Evolutionary conservation across 2,329 filamentous ascomycete genomes (phyloP).

Genomic region (Pseudopithomyces chartarum): DNA sequence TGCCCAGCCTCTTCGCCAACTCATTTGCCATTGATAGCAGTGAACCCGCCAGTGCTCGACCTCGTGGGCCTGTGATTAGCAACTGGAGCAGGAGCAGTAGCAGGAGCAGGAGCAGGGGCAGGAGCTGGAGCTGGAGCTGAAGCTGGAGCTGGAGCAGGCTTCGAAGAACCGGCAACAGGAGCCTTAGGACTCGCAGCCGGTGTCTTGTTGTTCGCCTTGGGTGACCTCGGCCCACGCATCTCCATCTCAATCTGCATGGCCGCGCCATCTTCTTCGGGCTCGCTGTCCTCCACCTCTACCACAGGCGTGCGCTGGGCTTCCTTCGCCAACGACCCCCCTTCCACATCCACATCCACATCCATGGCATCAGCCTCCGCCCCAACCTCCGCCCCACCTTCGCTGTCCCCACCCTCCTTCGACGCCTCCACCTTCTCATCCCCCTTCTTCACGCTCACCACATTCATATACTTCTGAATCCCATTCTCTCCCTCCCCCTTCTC

Average conservation of each 20-base stretch:
- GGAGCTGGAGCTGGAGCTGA: conserved; percentile 2
- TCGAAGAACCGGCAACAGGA: background rate
- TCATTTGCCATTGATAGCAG: conserved; percentile 35
- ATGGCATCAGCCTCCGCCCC: conserved; percentile 15
- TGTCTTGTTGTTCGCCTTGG: conserved; percentile 18
- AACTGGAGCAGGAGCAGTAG: background rate
- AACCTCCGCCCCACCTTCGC: background rate
- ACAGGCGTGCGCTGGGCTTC: background rate
- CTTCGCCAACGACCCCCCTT: conserved; percentile 8
- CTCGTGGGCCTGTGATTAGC: conserved; percentile 14
- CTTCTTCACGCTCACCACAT: background rate
- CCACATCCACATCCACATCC: conserved; percentile 26
- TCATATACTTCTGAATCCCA: background rate
- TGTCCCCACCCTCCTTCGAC: background rate
- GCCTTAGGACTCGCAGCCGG: conserved; percentile 8
- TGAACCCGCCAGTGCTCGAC: conserved; percentile 34
- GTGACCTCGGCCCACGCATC: conserved; percentile 38
- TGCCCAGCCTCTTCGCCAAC: background rate
- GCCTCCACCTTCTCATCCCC: background rate
- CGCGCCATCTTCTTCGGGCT: conserved; percentile 35
- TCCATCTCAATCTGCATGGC: conserved; percentile 48
- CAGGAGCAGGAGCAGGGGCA: background rate
- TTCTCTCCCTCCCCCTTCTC: conserved; percentile 1
- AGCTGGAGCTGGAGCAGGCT: background rate
- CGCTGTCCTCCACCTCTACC: conserved; percentile 25